phyloP scores from a whole-genome alignment of 2,329 filamentous ascomycete genomes.

The Xylariaceae sp. region DNA sequence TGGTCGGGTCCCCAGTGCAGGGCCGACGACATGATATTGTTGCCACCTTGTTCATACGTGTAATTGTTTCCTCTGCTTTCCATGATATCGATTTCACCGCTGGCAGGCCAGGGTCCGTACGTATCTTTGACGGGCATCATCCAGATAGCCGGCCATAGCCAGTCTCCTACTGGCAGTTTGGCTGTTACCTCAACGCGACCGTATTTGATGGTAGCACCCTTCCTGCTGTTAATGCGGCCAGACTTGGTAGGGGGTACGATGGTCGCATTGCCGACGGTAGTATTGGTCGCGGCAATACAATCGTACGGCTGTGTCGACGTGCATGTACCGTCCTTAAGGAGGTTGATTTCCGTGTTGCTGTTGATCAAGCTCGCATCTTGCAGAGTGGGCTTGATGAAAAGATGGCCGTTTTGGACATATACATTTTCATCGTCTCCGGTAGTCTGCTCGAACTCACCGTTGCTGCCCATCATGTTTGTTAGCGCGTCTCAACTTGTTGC shows the following conservation, averaged over 20 bases:
- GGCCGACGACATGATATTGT: slow-evolving; percentile 77
- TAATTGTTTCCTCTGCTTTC: slow-evolving; percentile 84
- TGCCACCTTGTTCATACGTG: slow-evolving; percentile 74
- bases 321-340: slow-evolving; percentile 67
- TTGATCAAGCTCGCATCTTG: slow-evolving; percentile 69
- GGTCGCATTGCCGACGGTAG: slow-evolving; percentile 67
- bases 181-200: slow-evolving; percentile 81
- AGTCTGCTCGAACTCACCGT: slow-evolving; percentile 80
- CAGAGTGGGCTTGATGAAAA: slow-evolving; percentile 77
- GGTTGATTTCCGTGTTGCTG: slow-evolving; percentile 68
- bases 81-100: slow-evolving; percentile 82
- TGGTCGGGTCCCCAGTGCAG: slow-evolving; percentile 80
- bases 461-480: slow-evolving; percentile 49
- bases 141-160: slow-evolving; percentile 93
- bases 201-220: slow-evolving; percentile 73
- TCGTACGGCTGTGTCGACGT: slow-evolving; percentile 61
- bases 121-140: slow-evolving; percentile 75
- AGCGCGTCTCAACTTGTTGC: not conserved
- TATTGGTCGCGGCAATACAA: slow-evolving; percentile 75
- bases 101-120: slow-evolving; percentile 78
- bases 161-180: slow-evolving; percentile 75
- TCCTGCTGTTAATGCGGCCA: slow-evolving; percentile 75
- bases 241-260: slow-evolving; percentile 79
- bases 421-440: slow-evolving; percentile 74
- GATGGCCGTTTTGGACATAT: slow-evolving; percentile 68